These are phyloP conservation scores for Ustilago cynodontis DNA, from an alignment of 1,284 basidiomycete species.

Conservation along the genomic window DNA sequence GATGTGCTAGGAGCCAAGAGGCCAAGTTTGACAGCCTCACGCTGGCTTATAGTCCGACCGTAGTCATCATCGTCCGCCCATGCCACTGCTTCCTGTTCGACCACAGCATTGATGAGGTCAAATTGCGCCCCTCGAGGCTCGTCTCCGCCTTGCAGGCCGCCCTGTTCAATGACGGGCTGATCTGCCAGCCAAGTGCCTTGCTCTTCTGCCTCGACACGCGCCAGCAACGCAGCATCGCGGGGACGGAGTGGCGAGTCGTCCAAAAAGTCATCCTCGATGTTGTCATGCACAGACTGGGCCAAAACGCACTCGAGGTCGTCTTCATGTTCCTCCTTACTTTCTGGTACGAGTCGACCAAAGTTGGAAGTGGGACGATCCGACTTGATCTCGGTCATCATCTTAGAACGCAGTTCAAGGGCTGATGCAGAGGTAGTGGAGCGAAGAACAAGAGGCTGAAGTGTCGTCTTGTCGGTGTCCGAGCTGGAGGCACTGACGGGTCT, in stretches of 20 bases:
- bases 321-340: conserved; percentile 32
- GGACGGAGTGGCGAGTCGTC: conserved; percentile 23
- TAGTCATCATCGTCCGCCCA: conserved; percentile 68
- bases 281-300: conserved; percentile 19
- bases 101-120: conserved; percentile 53
- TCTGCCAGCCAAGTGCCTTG: conserved; percentile 45
- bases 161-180: conserved; percentile 47
- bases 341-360: conserved; percentile 38
- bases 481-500: neutral
- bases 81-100: conserved; percentile 48
- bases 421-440: neutral
- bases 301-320: conserved; percentile 54
- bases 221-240: conserved; percentile 34
- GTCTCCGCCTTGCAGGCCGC: conserved; percentile 50
- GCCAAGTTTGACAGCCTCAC: conserved; percentile 56
- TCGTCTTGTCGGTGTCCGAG: neutral
- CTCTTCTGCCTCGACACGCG: conserved; percentile 32
- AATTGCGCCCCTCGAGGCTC: conserved; percentile 55
- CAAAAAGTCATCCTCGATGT: conserved; percentile 23
- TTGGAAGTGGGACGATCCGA: conserved; percentile 45
- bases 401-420: conserved; percentile 10
- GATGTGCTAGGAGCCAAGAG: conserved; percentile 32
- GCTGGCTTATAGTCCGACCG: conserved; percentile 58
- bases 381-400: neutral
- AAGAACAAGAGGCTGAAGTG: conserved; percentile 23